phyloP scores from a whole-genome alignment of 2,329 filamentous ascomycete genomes.

The Pleoardoris graminearum region DNA sequence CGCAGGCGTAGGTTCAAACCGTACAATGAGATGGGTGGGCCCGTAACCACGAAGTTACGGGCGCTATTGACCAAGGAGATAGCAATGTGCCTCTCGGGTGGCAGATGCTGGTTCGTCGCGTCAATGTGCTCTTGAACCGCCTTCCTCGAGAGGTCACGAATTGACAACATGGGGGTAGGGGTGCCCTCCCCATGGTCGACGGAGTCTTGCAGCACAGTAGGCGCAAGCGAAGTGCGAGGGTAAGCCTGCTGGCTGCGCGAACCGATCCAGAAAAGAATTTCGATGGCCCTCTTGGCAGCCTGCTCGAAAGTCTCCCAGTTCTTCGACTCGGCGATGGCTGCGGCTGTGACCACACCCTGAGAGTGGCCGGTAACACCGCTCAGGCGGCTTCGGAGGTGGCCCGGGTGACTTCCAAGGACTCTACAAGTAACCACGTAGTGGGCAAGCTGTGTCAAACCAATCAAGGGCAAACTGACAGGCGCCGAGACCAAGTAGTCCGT shows the following conservation, averaged over 20 bases:
- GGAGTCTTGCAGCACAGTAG: slow-evolving; percentile 88
- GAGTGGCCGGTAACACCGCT: slow-evolving; percentile 93
- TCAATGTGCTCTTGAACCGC: slow-evolving; percentile 97
- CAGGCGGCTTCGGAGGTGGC: slow-evolving; percentile 81
- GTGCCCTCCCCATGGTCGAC: slow-evolving; percentile 92
- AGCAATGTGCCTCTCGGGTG: slow-evolving; percentile 86
- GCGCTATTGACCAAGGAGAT: slow-evolving; percentile 97
- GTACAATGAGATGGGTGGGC: slow-evolving; percentile 92
- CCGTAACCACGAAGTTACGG: slow-evolving; percentile 94
- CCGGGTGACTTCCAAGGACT: slow-evolving; percentile 85
- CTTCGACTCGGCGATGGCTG: slow-evolving; percentile 84
- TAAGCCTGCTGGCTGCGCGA: slow-evolving; percentile 96
- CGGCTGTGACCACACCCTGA: slow-evolving; percentile 92
- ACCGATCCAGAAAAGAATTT: slow-evolving; percentile 98
- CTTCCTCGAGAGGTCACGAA: slow-evolving; percentile 83
- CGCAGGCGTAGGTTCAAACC: slow-evolving; percentile 93
- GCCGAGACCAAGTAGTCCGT: slow-evolving; percentile 68
- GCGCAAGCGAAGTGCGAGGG: slow-evolving; percentile 89
- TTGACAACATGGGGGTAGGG: slow-evolving; percentile 96
- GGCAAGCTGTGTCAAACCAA: slow-evolving; percentile 91
- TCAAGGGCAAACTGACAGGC: slow-evolving; percentile 83
- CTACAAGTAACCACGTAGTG: slow-evolving; percentile 96
- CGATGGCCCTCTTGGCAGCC: slow-evolving; percentile 77
- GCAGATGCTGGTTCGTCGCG: slow-evolving; percentile 94
- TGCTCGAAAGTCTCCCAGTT: slow-evolving; percentile 92